phyloP scores from a whole-genome alignment of 345 rosid species.

The Boechera divaricarpa region DNA sequence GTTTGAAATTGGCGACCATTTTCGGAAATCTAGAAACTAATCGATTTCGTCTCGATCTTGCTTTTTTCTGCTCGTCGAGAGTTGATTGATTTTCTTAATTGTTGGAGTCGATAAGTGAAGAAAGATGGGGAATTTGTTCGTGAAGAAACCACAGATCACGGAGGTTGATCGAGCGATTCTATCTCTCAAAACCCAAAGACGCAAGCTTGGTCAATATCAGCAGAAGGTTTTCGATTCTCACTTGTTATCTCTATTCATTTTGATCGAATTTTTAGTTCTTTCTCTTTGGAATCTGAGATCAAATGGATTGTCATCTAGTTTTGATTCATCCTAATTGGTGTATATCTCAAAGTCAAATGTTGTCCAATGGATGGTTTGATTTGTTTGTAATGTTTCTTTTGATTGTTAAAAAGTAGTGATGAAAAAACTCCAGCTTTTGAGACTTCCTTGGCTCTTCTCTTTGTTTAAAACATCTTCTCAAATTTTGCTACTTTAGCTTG shows the following conservation, averaged over 20 bases:
- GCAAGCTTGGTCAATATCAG: conserved; percentile 91
- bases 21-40: conserved; percentile 8
- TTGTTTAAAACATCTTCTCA: background rate
- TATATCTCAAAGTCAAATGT: background rate
- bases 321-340: background rate
- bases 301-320: background rate
- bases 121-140: conserved; percentile 88
- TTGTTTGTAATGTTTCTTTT: background rate
- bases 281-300: conserved; percentile 20
- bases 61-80: background rate
- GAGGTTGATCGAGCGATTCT: conserved; percentile 95
- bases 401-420: background rate
- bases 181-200: conserved; percentile 95
- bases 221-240: conserved; percentile 61
- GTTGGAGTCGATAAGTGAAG: background rate
- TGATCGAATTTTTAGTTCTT: background rate
- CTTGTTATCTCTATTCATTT: conserved; percentile 3
- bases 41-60: conserved; percentile 4
- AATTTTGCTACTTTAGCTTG: conserved; percentile 56
- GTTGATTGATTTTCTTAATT: background rate
- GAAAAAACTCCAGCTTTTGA: conserved; percentile 14
- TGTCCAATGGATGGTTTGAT: background rate
- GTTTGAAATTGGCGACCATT: conserved; percentile 19
- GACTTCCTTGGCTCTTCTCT: background rate
- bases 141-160: conserved; percentile 96